Evolutionary conservation across 306 rosid species (phyloP).

Genomic region (Inga oerstediana): DNA sequence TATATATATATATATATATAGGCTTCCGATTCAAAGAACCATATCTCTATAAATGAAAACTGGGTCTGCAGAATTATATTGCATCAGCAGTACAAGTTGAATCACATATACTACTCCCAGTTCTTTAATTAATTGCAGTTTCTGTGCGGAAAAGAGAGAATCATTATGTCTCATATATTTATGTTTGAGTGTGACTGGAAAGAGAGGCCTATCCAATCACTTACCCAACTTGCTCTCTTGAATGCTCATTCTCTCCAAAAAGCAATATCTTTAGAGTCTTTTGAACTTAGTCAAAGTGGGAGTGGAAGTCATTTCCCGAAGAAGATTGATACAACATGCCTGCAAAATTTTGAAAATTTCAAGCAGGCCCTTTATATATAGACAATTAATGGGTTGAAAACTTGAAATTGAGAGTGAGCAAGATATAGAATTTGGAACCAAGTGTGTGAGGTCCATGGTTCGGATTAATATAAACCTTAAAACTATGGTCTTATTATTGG

Average conservation of each 20-base stretch:
- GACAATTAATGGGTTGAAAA: neutral
- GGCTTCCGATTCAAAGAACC: slow-evolving; percentile 13
- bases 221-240: slow-evolving; percentile 25
- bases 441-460: slow-evolving; percentile 22
- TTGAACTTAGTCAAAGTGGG: slow-evolving; percentile 45
- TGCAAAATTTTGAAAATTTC: slow-evolving; percentile 15
- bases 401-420: slow-evolving; percentile 10
- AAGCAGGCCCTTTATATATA: neutral
- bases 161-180: slow-evolving; percentile 17
- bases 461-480: slow-evolving; percentile 20
- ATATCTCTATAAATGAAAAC: slow-evolving; percentile 17
- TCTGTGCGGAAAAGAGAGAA: slow-evolving; percentile 13
- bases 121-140: slow-evolving; percentile 6
- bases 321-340: slow-evolving; percentile 32
- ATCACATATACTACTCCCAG: slow-evolving; percentile 6
- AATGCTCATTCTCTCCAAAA: slow-evolving; percentile 47
- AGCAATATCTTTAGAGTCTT: slow-evolving; percentile 30
- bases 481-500: slow-evolving; percentile 8
- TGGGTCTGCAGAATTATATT: slow-evolving; percentile 18
- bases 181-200: slow-evolving; percentile 39
- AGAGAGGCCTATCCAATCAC: slow-evolving; percentile 38
- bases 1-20: neutral
- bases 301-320: slow-evolving; percentile 45
- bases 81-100: slow-evolving; percentile 14
- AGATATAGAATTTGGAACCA: neutral